Base-by-base conservation (phyloP, 805 yeast species). In the Tetrapisispora fleetii region DNA sequence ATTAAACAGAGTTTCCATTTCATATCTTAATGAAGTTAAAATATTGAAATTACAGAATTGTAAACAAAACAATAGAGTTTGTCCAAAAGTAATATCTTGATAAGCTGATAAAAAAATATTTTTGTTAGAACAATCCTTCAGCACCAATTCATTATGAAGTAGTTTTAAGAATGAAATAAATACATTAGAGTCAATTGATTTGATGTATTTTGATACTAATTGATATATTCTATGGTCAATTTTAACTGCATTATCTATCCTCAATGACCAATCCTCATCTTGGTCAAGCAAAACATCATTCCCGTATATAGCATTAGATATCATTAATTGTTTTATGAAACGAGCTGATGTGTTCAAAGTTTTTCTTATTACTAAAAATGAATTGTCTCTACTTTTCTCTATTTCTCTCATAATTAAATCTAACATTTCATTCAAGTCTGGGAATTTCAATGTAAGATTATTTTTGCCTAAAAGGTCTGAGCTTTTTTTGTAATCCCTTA, bases 251-350 rank as follows among this genome's bases (percentile, higher is more conserved):
- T 79, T 85, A 10, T 83, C 87, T 24, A 85, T 56, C 57, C 91
- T 72, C 0, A 76, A 66, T 3, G 71, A 67, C 95, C 95, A 88
- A 46, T 83, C 82, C 52, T 82, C 83, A 60, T 88, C 95, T 21
- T 74, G 67, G 0, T 77, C 77, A 43, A 86, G 62, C 1, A 81
- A 80, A 0, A 89, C 80, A 0, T 64, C 54, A 16, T 73, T 67
- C 0, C 70, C 77, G n/a, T 59, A 56, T 1, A 79, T 65, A 0
- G 93, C 77, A 52, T 84, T 77, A 76, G 85, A 82, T 0, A 83
- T 80, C 19, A 88, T 59, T 10, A 80, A 72, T 49, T 79, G 78
- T 27, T 81, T 70, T 0, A 73, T 63, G 59, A 84, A 87, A 39
- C 69, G 63, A 14, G 80, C 64, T 0, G 80, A 80, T 10, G 68